These are phyloP conservation scores for Candida sphagnicola DNA, from an alignment of 805 yeast species.

Conservation along the genomic window DNA sequence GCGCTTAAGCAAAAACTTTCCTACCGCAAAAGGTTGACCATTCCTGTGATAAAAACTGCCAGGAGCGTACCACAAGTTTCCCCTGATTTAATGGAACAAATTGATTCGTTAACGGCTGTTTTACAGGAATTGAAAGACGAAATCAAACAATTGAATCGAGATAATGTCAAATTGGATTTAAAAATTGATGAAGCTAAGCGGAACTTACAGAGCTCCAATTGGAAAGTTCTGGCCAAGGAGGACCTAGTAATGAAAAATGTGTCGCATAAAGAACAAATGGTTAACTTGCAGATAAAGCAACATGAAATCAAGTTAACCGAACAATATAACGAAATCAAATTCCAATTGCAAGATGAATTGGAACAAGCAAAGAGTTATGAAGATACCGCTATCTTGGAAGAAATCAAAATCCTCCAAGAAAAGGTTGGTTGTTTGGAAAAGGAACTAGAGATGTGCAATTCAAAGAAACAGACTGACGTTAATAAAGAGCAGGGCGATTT, in stretches of 20 bases:
- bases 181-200: constrained; percentile 1
- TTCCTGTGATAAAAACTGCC: not conserved
- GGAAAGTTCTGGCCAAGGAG: constrained; percentile 22
- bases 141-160: not conserved
- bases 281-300: constrained; percentile 27
- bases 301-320: constrained; percentile 19
- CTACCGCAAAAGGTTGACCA: not conserved
- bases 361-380: constrained; percentile 19
- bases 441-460: constrained; percentile 8
- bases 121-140: not conserved
- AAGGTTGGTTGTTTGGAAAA: constrained; percentile 7
- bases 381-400: constrained; percentile 16
- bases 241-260: constrained; percentile 25
- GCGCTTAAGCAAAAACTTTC: not conserved
- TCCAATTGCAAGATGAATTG: constrained; percentile 32
- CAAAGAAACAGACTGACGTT: constrained; percentile 3
- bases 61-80: not conserved
- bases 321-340: constrained; percentile 27
- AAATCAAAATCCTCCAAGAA: constrained; percentile 14
- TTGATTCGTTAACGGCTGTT: not conserved
- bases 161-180: not conserved
- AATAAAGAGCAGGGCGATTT: constrained; percentile 21
- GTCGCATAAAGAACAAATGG: constrained; percentile 22
- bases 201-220: not conserved
- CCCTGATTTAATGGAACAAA: not conserved